Conservation (phyloP, 805 yeast genomes). For the Yamadazyma kitorensis region DNA sequence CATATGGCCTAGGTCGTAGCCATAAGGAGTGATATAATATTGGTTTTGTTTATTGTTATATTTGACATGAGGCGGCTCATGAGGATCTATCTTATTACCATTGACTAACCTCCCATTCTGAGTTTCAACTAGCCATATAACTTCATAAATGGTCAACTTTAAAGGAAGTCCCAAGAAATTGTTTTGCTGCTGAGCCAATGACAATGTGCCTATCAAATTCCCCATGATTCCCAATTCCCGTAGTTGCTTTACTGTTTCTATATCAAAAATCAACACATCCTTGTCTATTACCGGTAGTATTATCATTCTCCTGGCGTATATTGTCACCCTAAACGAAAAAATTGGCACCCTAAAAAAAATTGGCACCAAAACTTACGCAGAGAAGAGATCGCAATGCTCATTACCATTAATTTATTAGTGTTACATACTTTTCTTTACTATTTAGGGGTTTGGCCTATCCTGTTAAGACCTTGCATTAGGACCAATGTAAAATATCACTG, state of each 20-base stretch:
- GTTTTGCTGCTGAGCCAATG: slow-evolving; percentile 92
- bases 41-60: slow-evolving; percentile 3
- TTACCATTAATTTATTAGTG: too few relatives aligned
- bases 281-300: slow-evolving; percentile 10
- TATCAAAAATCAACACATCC: slow-evolving; percentile 55
- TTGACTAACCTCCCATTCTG: slow-evolving; percentile 15
- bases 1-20: slow-evolving; percentile 1
- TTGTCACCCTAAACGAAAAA: too few relatives aligned
- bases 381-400: too few relatives aligned
- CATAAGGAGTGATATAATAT: slow-evolving; percentile 4
- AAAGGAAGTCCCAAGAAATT: slow-evolving; percentile 83
- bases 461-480: too few relatives aligned
- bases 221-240: slow-evolving; percentile 72
- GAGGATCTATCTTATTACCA: too few relatives aligned
- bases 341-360: too few relatives aligned
- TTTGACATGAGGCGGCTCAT: too few relatives aligned
- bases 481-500: too few relatives aligned
- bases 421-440: too few relatives aligned
- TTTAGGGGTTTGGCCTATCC: too few relatives aligned
- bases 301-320: too few relatives aligned
- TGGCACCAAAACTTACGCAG: too few relatives aligned
- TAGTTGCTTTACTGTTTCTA: slow-evolving; percentile 50
- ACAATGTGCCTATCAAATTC: slow-evolving; percentile 74
- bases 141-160: slow-evolving; percentile 70
- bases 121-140: slow-evolving; percentile 54